phyloP scores from a whole-genome alignment of 805 yeast species.

The Myxozyma sirexii region DNA sequence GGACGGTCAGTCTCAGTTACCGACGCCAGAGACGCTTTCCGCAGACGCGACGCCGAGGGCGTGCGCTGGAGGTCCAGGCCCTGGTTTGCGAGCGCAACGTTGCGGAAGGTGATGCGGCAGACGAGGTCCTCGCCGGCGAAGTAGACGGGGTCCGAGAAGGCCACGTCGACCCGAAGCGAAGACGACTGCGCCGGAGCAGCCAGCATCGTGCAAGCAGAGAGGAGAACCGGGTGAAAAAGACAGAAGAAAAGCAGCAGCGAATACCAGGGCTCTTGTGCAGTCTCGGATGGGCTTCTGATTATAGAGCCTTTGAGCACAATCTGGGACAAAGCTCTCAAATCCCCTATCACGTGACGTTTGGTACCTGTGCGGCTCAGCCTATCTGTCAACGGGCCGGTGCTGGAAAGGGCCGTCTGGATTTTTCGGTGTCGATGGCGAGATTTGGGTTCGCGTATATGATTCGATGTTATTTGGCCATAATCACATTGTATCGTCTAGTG shows the following conservation, averaged over 20 bases:
- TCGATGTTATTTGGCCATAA: no score
- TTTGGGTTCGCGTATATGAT: not conserved
- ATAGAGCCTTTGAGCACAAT: no score
- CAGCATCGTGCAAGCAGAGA: constrained; percentile 5
- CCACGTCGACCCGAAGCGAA: constrained; percentile 41
- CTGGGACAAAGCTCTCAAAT: no score
- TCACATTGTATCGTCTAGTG: no score
- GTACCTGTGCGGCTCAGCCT: constrained; percentile 8
- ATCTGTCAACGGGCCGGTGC: no score
- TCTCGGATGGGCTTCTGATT: no score
- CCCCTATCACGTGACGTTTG: constrained; percentile 5
- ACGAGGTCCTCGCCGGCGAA: constrained; percentile 47
- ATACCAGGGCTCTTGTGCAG: not conserved
- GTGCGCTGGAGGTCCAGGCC: not conserved
- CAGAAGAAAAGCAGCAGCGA: not conserved
- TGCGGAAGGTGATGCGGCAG: constrained; percentile 42
- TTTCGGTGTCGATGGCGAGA: no score
- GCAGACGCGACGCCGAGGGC: constrained; percentile 10
- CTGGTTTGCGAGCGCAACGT: constrained; percentile 27
- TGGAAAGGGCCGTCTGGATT: no score
- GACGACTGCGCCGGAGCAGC: constrained; percentile 30
- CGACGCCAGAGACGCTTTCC: constrained; percentile 7
- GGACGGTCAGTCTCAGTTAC: not conserved
- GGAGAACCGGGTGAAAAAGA: not conserved
- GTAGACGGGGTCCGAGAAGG: constrained; percentile 44